Evolutionary conservation across 2,329 filamentous ascomycete species (phyloP), one percentile per base, ranked within the genome.

Genomic region (Verticillium albo-atrum): DNA sequence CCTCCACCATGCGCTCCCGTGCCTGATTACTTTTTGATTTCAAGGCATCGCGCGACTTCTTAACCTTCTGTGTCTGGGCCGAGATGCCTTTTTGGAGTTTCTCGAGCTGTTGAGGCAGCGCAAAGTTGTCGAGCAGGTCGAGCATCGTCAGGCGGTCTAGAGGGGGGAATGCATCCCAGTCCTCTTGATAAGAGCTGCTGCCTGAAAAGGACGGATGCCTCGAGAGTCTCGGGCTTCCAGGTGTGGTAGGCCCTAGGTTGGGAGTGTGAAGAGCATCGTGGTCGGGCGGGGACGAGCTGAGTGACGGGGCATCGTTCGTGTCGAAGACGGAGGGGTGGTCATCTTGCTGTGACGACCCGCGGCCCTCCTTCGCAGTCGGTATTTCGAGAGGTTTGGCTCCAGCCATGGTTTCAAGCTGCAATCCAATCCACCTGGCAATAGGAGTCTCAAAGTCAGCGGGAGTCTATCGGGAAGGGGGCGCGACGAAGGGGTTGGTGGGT

Each of bases 91-190:
- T 89, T 70, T 97, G 93, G 64, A 97, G 82, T 77, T 90, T 95
- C 75, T 98, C 95, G 23, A 99, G 83, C 67, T 94, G 90, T 69
- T 96, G 90, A 1, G 92, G 89, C 32, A 99, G 80, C 6, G 93
- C 91, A 64, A 99, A 87, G 72, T 97, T 98, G 75, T 97, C 94
- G 65, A 99, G 84, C 55, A 99, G 82, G 71, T 99, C 95, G 68
- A 99, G 92, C 60, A 98, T 86, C 42, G 90, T 93, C 58, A 99
- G 80, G 56, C 92, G 90, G 72, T 99, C 95, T 26, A 97, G 80
- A 1, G 94, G 93, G 10, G 93, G 91, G 63, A 96, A 90, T 25
- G 86, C 81, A 63, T 96, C 92, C 84, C 91, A 95, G 71, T 94
- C 92, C 67, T 95, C 91, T 60, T 95, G 90, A 68, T 92, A 92